phyloP scores from a whole-genome alignment of 495 filamentous ascomycete genomes.

The Trichoderma orchidacearum region DNA sequence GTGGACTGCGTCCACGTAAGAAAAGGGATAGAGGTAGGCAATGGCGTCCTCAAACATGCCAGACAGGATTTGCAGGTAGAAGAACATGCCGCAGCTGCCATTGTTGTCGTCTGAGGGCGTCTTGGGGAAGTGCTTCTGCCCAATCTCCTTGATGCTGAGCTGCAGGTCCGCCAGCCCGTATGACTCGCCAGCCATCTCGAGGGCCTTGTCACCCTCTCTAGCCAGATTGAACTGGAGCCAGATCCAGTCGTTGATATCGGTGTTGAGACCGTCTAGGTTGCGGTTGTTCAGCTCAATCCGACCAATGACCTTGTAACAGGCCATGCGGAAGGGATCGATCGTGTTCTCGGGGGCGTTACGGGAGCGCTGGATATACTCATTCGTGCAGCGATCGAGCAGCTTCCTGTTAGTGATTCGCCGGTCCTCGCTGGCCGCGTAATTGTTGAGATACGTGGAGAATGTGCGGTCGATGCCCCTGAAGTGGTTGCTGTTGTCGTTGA shows the following conservation, averaged over 20 bases:
- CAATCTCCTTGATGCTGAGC: constrained; percentile 72
- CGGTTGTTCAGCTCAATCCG: constrained; percentile 78
- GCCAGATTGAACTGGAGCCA: constrained; percentile 94
- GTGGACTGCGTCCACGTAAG: constrained; percentile 85
- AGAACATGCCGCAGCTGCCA: constrained; percentile 76
- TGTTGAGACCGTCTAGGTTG: constrained; percentile 65
- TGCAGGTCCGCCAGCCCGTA: constrained; percentile 83
- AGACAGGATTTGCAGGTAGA: constrained; percentile 77
- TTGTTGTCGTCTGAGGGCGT: constrained; percentile 53
- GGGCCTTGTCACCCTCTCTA: constrained; percentile 67
- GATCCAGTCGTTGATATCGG: constrained; percentile 85
- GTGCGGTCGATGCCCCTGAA: constrained; percentile 85
- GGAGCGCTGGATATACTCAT: constrained; percentile 73
- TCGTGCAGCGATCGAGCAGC: constrained; percentile 72
- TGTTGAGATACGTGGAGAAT: constrained; percentile 78
- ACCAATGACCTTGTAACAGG: constrained; percentile 94
- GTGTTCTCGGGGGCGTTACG: constrained; percentile 75
- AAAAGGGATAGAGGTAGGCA: constrained; percentile 74
- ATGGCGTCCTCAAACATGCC: constrained; percentile 95
- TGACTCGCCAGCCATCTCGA: constrained; percentile 74
- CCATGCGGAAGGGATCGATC: constrained; percentile 89
- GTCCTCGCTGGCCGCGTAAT: constrained; percentile 57
- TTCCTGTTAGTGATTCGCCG: constrained; percentile 53
- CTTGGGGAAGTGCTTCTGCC: constrained; percentile 68
- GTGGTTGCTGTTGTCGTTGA: constrained; percentile 55